Conservation (phyloP, 768 basidiomycete genomes). For the Rhodocollybia butyracea region DNA sequence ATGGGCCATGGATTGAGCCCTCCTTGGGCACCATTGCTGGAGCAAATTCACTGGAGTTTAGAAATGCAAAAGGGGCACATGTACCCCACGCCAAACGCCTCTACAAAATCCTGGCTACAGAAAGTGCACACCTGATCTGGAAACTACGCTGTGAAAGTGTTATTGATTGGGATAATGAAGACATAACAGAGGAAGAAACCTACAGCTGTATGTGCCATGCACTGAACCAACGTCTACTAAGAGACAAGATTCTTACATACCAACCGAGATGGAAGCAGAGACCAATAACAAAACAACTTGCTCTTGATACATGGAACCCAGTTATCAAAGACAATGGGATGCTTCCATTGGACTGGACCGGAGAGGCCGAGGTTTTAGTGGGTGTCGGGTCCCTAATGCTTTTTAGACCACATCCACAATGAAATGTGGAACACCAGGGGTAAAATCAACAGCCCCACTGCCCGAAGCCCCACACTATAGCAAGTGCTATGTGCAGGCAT, state of each 20-base stretch:
- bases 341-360: not conserved
- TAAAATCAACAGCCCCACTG: not conserved
- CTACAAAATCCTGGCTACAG: not conserved
- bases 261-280: not conserved
- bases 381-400: not conserved
- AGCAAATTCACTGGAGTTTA: too few species aligned
- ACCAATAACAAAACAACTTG: not conserved
- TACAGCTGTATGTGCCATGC: conserved; percentile 1
- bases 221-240: not conserved
- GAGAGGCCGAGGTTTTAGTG: too few species aligned
- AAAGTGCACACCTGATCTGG: not conserved
- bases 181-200: not conserved
- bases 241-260: not conserved
- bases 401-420: not conserved
- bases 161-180: conserved; percentile 5
- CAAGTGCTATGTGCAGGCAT: not conserved
- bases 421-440: not conserved
- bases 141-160: conserved; percentile 12
- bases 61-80: too few species aligned
- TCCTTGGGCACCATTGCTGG: too few species aligned
- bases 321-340: not conserved
- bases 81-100: too few species aligned
- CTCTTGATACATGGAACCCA: not conserved
- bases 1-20: too few species aligned
- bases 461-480: not conserved